Conservation (phyloP, 306 rosid species). For the Cyclanthera cordifolia region DNA sequence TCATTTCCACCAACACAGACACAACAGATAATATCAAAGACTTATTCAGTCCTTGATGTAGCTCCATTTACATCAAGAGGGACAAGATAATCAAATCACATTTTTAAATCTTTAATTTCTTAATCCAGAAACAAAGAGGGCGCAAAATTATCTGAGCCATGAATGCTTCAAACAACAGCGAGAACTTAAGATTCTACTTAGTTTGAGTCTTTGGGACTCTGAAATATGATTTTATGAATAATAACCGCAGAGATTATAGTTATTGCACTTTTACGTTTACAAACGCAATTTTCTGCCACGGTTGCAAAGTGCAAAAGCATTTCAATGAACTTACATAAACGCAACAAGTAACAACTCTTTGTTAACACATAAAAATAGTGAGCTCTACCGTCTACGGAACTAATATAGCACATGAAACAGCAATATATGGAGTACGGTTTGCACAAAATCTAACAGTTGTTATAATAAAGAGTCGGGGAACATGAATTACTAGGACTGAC, state of each 20-base stretch:
- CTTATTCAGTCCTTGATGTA: not conserved
- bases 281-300: not conserved
- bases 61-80: not conserved
- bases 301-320: not conserved
- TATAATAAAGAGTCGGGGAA: not conserved
- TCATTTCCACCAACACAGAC: not conserved
- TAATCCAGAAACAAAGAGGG: not conserved
- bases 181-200: not conserved
- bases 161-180: not conserved
- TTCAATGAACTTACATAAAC: not conserved
- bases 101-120: not conserved
- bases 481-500: conserved; percentile 24
- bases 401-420: not conserved
- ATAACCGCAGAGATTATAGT: not conserved
- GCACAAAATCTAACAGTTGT: no score
- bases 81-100: not conserved
- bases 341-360: not conserved
- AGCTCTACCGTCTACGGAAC: not conserved
- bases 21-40: not conserved
- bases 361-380: not conserved
- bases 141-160: not conserved
- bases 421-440: not conserved
- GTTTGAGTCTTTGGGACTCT: not conserved
- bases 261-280: not conserved
- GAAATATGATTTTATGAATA: not conserved